phyloP scores from a whole-genome alignment of 164 flowering plant species.

The Euptelea pleiosperma region DNA sequence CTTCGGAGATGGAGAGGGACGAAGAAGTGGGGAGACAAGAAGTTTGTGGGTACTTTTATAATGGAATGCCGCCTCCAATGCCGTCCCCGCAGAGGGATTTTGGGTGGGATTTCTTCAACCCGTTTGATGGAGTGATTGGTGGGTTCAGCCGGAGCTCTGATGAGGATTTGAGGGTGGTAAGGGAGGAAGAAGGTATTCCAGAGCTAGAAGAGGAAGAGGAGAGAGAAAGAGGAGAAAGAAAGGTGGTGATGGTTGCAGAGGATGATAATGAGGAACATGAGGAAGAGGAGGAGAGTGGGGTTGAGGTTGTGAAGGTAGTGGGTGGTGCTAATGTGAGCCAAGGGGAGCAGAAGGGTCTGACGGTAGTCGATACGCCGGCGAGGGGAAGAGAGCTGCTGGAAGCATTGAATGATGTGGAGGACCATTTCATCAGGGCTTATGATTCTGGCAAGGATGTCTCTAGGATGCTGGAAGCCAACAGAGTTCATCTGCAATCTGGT shows the following conservation, averaged over 20 bases:
- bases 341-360: constrained; percentile 56
- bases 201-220: constrained; percentile 46
- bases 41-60: constrained; percentile 20
- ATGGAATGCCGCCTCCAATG: constrained; percentile 38
- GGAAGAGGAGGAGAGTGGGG: constrained; percentile 31
- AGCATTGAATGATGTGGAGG: constrained; percentile 78
- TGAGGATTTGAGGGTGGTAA: constrained; percentile 72
- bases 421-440: constrained; percentile 72
- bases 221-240: constrained; percentile 16
- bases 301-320: constrained; percentile 24
- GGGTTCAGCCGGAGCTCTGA: constrained; percentile 50
- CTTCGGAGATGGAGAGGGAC: constrained; percentile 19
- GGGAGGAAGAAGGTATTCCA: constrained; percentile 75
- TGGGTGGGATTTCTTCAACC: constrained; percentile 41
- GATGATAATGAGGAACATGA: constrained; percentile 37
- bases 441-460: constrained; percentile 85
- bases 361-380: constrained; percentile 56
- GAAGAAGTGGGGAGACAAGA: constrained; percentile 24
- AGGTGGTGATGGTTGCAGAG: constrained; percentile 26
- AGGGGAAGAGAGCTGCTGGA: constrained; percentile 82
- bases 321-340: constrained; percentile 26
- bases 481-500: constrained; percentile 60
- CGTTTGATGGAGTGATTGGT: constrained; percentile 52
- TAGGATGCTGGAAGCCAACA: constrained; percentile 81
- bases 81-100: constrained; percentile 47